Base-by-base conservation (phyloP, 2,329 filamentous ascomycete species). In the Nemania sp. region DNA sequence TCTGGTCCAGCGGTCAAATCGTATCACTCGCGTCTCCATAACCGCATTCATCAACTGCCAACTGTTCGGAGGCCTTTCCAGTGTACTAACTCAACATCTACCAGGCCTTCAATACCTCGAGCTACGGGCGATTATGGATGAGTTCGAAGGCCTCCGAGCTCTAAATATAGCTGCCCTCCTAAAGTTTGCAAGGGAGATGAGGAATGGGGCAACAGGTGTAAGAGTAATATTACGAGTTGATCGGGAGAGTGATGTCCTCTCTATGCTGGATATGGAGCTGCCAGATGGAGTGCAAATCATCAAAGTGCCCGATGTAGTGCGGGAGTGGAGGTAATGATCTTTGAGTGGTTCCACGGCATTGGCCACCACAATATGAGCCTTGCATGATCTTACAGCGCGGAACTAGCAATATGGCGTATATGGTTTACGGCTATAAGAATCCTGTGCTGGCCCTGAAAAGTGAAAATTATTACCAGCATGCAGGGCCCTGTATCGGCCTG, bases 101-200 rank as follows among this genome's bases (percentile, higher is more conserved):
- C 53, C 53, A 11, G 25, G 37, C 17, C 29, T 56, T 49, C 53
- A 18, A 37, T 56, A 56, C 42, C 43, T 56, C 9, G 53, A 56
- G 53, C 43, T 56, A 4, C 53, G 15, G 18, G 43, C 43, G 34
- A 56, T n/a, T 13, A 49, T 42, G 37, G 17, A 9, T 4, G 9
- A 39, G 6, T 3, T 3, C 17, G 5, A 18, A 13, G 12, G 13
- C 32, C 13, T 17, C 6, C 15, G 11, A 42, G 21, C 2, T 56
- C 32, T 32, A 40, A 34, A 56, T 34, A 48, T 21, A 48, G 34
- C 7, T 1, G 20, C 32, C 7, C 53, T 42, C 15, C 18, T 20
- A 56, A n/a, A 39, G 34, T 20, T 48, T 12, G 46, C 34, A 4
- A 43, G 10, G 25, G 37, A 18, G 13, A 12, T 53, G 39, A 53